Conservation (phyloP, 768 basidiomycete genomes). For the Holtermannia corniformis region DNA sequence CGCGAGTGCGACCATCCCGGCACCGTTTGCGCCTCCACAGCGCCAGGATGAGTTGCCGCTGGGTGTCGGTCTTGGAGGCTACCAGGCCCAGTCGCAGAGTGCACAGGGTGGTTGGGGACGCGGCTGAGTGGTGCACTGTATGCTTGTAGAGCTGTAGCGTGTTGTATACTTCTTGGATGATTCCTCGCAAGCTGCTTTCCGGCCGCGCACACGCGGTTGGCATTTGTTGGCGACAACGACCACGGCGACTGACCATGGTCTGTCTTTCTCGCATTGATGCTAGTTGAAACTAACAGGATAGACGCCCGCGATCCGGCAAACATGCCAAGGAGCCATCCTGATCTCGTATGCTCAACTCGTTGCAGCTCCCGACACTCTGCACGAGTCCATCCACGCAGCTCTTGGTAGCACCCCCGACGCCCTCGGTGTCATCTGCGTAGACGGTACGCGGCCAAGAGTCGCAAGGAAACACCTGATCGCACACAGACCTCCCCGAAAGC, state of each 20-base stretch:
- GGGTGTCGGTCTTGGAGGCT: background rate
- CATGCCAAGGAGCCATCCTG: conserved; percentile 49
- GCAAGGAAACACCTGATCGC: background rate
- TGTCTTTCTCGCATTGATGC: background rate
- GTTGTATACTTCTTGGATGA: too few relatives aligned
- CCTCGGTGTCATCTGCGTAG: conserved; percentile 63
- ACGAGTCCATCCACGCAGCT: conserved; percentile 54
- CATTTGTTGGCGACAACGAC: too few relatives aligned
- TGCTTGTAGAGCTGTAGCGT: too few relatives aligned
- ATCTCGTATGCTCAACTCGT: conserved; percentile 57
- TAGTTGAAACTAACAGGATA: too few relatives aligned
- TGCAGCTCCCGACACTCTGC: conserved; percentile 50
- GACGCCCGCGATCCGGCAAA: background rate
- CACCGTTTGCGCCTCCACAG: background rate
- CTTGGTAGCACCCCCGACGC: conserved; percentile 70
- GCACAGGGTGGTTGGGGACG: background rate
- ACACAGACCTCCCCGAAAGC: conserved; percentile 60
- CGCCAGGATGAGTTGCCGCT: background rate
- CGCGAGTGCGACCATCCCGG: background rate
- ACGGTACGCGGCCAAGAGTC: conserved; percentile 30
- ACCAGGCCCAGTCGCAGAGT: background rate
- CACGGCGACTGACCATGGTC: background rate
- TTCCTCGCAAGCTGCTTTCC: too few relatives aligned
- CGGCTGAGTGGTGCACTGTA: too few relatives aligned
- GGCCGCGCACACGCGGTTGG: too few relatives aligned